These are phyloP conservation scores for Chamaenerion angustifolium DNA, from an alignment of 345 rosid genomes.

Conservation along the genomic window DNA sequence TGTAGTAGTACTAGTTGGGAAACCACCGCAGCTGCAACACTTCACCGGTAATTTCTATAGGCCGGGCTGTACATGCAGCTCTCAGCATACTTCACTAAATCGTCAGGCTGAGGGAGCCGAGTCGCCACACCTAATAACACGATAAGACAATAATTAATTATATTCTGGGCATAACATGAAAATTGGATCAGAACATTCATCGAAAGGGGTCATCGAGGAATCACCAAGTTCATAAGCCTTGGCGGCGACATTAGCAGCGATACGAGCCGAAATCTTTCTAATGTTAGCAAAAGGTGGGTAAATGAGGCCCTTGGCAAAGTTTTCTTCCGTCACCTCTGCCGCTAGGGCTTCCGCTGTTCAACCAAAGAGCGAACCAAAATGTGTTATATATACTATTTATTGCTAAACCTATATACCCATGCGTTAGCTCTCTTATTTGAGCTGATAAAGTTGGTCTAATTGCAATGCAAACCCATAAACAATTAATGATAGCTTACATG, in stretches of 20 bases:
- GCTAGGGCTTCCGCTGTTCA: constrained; percentile 81
- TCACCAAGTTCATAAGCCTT: constrained; percentile 91
- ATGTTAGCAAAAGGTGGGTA: constrained; percentile 78
- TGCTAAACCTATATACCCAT: no score
- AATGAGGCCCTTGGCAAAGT: constrained; percentile 65
- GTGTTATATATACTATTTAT: no score
- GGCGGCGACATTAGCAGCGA: constrained; percentile 90
- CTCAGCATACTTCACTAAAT: constrained; percentile 71
- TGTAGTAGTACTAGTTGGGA: not conserved
- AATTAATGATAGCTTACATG: constrained; percentile 39
- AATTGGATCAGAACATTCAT: no score
- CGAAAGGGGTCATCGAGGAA: constrained; percentile 1
- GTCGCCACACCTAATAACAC: constrained; percentile 59
- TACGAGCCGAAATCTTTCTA: constrained; percentile 72
- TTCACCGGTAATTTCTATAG: constrained; percentile 56
- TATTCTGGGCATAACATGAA: no score
- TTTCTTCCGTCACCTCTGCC: constrained; percentile 51
- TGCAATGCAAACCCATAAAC: constrained; percentile 2
- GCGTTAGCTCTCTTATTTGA: not conserved
- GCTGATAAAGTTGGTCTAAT: not conserved
- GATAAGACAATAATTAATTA: no score
- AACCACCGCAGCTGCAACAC: not conserved
- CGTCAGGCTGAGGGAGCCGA: constrained; percentile 65
- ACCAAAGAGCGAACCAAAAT: not conserved
- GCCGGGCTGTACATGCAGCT: constrained; percentile 91